Percentiles rank a stretch among this genome's conserved stretches.
Conservation (phyloP, 2,329 filamentous ascomycete species). For the Pseudocercospora cruenta region DNA sequence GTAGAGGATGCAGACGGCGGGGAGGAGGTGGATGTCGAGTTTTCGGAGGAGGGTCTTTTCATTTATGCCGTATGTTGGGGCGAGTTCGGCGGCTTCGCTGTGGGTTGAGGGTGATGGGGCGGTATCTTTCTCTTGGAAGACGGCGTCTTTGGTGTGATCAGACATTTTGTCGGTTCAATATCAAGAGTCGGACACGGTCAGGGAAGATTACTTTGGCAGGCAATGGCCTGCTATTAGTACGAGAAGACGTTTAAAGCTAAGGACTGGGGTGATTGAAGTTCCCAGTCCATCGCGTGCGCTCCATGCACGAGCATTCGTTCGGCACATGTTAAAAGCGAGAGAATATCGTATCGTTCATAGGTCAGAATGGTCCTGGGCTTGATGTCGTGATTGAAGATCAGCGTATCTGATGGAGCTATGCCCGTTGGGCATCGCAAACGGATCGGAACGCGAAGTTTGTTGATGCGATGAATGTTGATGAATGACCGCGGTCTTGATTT, state of each 20-base stretch:
- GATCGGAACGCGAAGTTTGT: constrained; percentile 13
- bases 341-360: neutral
- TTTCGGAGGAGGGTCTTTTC: constrained; percentile 64
- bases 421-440: constrained; percentile 3
- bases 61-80: constrained; percentile 46
- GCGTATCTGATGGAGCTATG: constrained; percentile 7
- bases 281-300: constrained; percentile 2
- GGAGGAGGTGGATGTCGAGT: constrained; percentile 50
- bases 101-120: constrained; percentile 3
- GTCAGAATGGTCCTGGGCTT: constrained; percentile 11
- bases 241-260: too few relatives aligned
- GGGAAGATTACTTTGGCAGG: too few relatives aligned
- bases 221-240: neutral
- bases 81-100: constrained; percentile 25
- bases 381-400: constrained; percentile 28
- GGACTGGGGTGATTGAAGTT: neutral
- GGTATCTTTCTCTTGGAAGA: neutral
- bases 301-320: neutral
- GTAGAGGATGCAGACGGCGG: constrained; percentile 48
- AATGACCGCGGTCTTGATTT: too few relatives aligned
- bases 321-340: neutral
- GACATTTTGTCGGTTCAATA: neutral
- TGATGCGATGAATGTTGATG: neutral
- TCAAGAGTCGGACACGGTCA: too few relatives aligned
- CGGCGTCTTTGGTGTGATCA: neutral